These are phyloP conservation scores for Ampelocalamus luodianensis DNA, from an alignment of 176 grass and related monocot genomes.

Conservation along the genomic window DNA sequence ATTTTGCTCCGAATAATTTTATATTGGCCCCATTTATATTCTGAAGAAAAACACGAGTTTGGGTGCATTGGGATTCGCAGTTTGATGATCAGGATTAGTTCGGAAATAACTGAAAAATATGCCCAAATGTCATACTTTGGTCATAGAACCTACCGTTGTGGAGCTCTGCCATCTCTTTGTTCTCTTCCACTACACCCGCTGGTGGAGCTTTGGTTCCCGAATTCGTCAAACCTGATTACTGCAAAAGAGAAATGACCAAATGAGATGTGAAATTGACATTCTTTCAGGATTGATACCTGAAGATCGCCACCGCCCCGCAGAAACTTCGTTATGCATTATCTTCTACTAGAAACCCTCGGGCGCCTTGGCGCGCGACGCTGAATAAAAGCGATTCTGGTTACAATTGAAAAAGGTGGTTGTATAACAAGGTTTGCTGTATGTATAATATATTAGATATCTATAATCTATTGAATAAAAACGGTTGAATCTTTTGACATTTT, in stretches of 20 bases:
- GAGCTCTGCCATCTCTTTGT: background rate
- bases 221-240: background rate
- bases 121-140: background rate
- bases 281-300: background rate
- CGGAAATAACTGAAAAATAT: background rate
- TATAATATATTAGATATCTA: too few species aligned
- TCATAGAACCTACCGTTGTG: background rate
- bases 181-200: background rate
- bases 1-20: too few species aligned
- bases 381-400: too few species aligned
- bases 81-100: background rate
- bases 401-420: too few species aligned
- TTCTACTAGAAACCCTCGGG: too few species aligned
- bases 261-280: background rate
- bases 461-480: too few species aligned
- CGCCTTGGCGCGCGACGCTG: too few species aligned
- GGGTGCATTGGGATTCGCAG: background rate
- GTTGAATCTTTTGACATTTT: too few species aligned
- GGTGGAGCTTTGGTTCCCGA: background rate
- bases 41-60: too few species aligned
- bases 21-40: background rate
- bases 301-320: too few species aligned
- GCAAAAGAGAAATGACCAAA: background rate
- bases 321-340: background rate
- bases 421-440: too few species aligned